Base-by-base conservation (phyloP, 345 rosid species). In the Salix viminalis region DNA sequence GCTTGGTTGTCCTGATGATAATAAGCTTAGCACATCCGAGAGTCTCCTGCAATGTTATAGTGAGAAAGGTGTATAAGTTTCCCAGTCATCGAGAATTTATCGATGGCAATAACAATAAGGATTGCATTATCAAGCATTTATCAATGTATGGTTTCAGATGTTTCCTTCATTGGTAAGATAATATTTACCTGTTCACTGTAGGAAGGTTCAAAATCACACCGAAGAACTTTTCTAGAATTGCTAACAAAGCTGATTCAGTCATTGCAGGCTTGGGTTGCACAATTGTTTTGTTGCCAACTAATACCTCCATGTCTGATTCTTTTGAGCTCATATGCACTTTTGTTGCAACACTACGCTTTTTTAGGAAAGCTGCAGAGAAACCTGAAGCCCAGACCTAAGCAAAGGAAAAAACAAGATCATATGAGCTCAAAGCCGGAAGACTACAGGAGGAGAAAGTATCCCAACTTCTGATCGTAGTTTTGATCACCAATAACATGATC, bases 361-460 rank as follows among this genome's bases (percentile, higher is more conserved):
- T 96, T 68, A 96, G 89, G 82, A 96, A 87, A 18, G 99, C 99
- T 1, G 99, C 99, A 7, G 93, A 92, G 84, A 94, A 96, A 76
- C 99, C 99, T 0, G 96, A 94, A 64, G 98, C 98, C 98, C 98
- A 96, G 44, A 94, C 99, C 99, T 96, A 76, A 37, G 77, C 52
- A 84, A 76, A 75, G 71, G 74, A 75, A 71, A 69, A 72, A 75
- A 28, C 68, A 84, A 71, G 58, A 19, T 11, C 58, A 52, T 52
- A 18, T 52, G 58, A 19, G 7, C 58, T 52, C 58, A 52, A n/a
- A 52, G 1, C 23, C 10, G 23, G 54, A 48, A 15, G 54, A 48
- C 54, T 48, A 21, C 24, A 7, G 60, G 21, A 54, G 10, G 60
- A 54, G 60, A 58, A 10, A 58, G 62, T 8, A n/a, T 58, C 15